Conservation (phyloP, 2,329 filamentous ascomycete genomes). For the Moelleriella libera region DNA sequence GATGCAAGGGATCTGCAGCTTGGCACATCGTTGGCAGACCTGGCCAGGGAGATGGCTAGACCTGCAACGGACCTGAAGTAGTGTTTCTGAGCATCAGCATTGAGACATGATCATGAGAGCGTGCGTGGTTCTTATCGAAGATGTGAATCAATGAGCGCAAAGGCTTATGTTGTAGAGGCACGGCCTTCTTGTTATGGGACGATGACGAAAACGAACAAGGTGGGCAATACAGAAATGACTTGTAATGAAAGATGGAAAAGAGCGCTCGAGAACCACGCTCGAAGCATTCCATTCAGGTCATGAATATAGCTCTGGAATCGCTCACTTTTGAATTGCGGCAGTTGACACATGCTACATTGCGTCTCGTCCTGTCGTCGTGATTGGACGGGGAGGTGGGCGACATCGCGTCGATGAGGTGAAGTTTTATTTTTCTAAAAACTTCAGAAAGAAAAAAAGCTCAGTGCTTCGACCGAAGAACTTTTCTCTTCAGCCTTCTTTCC, state of each 20-base stretch:
- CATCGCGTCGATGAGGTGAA: slow-evolving; percentile 7
- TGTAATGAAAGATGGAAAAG: not conserved
- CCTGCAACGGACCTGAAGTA: slow-evolving; percentile 27
- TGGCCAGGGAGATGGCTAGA: slow-evolving; percentile 21
- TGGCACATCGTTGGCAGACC: slow-evolving; percentile 29
- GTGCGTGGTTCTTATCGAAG: no score
- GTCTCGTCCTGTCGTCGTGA: slow-evolving; percentile 16
- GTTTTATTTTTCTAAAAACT: not conserved
- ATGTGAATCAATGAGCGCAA: no score
- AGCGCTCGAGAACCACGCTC: not conserved
- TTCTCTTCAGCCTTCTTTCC: not conserved
- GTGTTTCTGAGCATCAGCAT: not conserved
- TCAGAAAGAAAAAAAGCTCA: not conserved
- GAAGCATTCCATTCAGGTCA: no score
- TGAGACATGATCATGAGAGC: no score
- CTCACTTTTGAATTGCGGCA: slow-evolving; percentile 25
- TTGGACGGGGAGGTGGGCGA: slow-evolving; percentile 14
- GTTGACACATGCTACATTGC: slow-evolving; percentile 23
- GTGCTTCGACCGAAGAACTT: not conserved
- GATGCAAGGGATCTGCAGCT: slow-evolving; percentile 27
- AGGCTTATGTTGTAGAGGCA: not conserved
- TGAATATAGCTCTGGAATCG: no score
- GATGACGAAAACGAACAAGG: no score
- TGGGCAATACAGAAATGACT: not conserved
- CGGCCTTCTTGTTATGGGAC: not conserved